Evolutionary conservation across 139 green algal genomes (phyloP).

Genomic region (Volvox reticuliferus): DNA sequence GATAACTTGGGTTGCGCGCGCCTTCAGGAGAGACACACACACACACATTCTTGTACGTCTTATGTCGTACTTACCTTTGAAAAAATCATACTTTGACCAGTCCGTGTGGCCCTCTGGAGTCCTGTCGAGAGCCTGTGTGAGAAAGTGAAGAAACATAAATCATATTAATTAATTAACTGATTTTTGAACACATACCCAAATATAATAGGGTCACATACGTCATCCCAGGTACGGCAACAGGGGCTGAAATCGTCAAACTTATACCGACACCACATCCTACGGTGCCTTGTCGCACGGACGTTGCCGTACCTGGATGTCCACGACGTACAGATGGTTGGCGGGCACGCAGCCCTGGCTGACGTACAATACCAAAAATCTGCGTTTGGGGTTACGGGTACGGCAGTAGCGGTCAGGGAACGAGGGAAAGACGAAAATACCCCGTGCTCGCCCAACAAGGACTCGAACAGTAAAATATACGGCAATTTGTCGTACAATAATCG

Average conservation of each 20-base stretch:
- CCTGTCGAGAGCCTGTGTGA: slow-evolving; percentile 15
- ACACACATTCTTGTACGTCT: background rate
- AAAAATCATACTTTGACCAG: slow-evolving; percentile 72
- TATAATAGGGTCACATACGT: too few relatives aligned
- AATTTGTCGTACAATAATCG: background rate
- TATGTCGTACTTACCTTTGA: slow-evolving; percentile 42
- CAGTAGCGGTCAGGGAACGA: background rate
- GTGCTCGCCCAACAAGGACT: background rate
- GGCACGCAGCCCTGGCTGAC: slow-evolving; percentile 85
- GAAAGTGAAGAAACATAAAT: too few relatives aligned
- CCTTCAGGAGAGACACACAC: background rate
- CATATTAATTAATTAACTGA: too few relatives aligned
- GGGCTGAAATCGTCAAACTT: too few relatives aligned
- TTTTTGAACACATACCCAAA: too few relatives aligned
- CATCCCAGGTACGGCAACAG: too few relatives aligned
- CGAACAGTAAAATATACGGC: background rate
- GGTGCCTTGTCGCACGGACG: too few relatives aligned
- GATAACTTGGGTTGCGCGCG: too few relatives aligned
- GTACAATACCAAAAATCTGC: slow-evolving; percentile 84
- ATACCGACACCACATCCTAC: too few relatives aligned
- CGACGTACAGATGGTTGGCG: slow-evolving; percentile 80
- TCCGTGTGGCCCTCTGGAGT: slow-evolving; percentile 57
- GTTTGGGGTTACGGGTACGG: too few relatives aligned
- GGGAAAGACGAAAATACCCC: too few relatives aligned
- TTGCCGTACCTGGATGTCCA: slow-evolving; percentile 49